phyloP scores from a whole-genome alignment of 345 rosid genomes.

The Pistacia atlantica region DNA sequence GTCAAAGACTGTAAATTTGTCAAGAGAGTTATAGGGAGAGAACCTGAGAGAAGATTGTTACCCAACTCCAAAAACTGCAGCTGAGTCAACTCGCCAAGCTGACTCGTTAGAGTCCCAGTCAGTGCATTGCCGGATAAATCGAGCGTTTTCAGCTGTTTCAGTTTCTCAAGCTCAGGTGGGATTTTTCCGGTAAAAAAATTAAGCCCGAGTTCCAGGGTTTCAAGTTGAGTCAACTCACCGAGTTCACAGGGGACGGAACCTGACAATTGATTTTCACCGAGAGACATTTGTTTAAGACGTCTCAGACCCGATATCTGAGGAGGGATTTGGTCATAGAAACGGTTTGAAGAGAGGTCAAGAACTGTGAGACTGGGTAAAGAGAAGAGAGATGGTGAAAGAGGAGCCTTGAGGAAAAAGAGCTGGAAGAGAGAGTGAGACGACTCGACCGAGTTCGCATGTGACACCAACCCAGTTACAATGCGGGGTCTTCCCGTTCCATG shows the following conservation, averaged over 20 bases:
- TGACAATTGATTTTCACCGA: constrained; percentile 42
- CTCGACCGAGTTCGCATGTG: constrained; percentile 50
- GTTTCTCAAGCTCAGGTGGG: constrained; percentile 51
- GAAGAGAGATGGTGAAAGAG: constrained; percentile 54
- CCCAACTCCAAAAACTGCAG: constrained; percentile 64
- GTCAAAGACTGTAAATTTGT: constrained; percentile 43
- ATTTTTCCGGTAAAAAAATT: constrained; percentile 56
- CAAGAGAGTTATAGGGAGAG: constrained; percentile 50
- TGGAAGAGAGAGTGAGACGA: constrained; percentile 48
- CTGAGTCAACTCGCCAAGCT: constrained; percentile 47
- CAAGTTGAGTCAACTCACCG: constrained; percentile 42
- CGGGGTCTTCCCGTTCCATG: constrained; percentile 55
- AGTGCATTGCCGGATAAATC: constrained; percentile 68
- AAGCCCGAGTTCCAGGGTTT: constrained; percentile 45
- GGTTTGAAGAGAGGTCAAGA: constrained; percentile 66
- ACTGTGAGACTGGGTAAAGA: constrained; percentile 44
- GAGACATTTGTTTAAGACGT: constrained; percentile 37
- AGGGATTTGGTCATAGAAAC: constrained; percentile 48
- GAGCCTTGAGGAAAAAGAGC: constrained; percentile 43
- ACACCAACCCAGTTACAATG: constrained; percentile 84
- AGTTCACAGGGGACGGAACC: constrained; percentile 46
- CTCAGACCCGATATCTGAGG: constrained; percentile 28
- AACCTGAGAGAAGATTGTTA: constrained; percentile 60
- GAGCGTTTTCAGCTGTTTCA: constrained; percentile 50
- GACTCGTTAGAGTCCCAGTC: constrained; percentile 51